Conservation (phyloP, 78 protist species). For the Dictyostelium purpureum region DNA sequence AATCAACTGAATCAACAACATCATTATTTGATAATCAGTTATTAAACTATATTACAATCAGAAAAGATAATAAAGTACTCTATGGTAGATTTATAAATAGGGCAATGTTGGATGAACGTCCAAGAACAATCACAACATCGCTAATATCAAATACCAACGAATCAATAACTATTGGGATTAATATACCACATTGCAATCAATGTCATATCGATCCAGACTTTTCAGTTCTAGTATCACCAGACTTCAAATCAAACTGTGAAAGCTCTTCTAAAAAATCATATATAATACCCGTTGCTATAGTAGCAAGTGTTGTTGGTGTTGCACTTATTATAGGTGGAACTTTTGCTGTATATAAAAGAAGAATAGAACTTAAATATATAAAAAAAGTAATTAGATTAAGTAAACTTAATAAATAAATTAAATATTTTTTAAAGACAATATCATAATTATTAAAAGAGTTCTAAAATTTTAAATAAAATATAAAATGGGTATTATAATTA, state of each 20-base stretch:
- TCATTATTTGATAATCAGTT: not conserved
- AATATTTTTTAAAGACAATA: too few species aligned
- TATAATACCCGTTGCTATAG: not conserved
- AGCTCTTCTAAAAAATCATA: not conserved
- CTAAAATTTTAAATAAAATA: too few species aligned
- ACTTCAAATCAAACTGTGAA: not conserved
- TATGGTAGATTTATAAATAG: conserved; percentile 25
- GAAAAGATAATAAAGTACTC: conserved; percentile 9
- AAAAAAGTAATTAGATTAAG: not conserved
- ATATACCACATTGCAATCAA: not conserved
- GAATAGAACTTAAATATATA: not conserved
- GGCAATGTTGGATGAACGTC: not conserved
- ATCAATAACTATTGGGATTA: conserved; percentile 7
- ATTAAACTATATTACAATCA: conserved; percentile 25
- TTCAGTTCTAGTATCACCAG: not conserved
- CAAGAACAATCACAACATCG: not conserved
- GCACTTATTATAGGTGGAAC: not conserved
- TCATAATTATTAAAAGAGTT: too few species aligned
- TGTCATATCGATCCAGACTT: conserved; percentile 25
- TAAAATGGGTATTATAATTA: too few species aligned
- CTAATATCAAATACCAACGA: not conserved
- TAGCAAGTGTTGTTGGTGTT: not conserved
- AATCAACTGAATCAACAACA: not conserved
- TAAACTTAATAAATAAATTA: too few species aligned
- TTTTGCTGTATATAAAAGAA: too few species aligned